These are phyloP conservation scores for Diospyros lotus DNA, from an alignment of 148 eudicot species.

Conservation along the genomic window DNA sequence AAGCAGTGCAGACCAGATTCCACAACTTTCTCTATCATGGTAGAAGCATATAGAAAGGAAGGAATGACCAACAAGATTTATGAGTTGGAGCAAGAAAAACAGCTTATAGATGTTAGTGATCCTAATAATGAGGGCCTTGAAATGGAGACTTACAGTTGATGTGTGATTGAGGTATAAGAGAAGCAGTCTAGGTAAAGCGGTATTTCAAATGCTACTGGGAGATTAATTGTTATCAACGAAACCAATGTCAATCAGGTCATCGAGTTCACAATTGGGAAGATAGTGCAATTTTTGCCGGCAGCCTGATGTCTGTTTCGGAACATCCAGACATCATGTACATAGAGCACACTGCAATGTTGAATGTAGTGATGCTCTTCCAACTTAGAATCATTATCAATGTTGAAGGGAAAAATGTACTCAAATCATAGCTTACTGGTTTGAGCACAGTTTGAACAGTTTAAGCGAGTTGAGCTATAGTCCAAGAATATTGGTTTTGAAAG, in stretches of 20 bases:
- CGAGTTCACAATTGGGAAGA: neutral
- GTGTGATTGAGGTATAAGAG: constrained; percentile 7
- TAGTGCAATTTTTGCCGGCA: neutral
- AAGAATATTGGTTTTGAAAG: too few species aligned
- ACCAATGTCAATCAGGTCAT: constrained; percentile 8
- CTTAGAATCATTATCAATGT: neutral
- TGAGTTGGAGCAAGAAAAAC: constrained; percentile 71
- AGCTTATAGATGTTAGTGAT: constrained; percentile 17
- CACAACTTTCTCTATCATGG: constrained; percentile 54
- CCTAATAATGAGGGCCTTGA: constrained; percentile 15
- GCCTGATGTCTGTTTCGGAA: neutral
- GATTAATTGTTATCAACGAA: neutral
- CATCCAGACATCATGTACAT: neutral
- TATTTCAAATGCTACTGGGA: neutral
- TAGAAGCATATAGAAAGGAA: constrained; percentile 61
- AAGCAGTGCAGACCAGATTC: constrained; percentile 61
- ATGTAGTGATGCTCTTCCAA: neutral
- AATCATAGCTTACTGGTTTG: too few species aligned
- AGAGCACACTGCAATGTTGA: neutral
- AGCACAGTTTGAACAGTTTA: too few species aligned
- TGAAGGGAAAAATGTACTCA: neutral
- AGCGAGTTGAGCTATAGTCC: too few species aligned
- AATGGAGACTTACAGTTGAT: constrained; percentile 11
- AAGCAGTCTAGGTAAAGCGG: neutral
- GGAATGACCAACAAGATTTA: constrained; percentile 84